Evolutionary conservation across 345 rosid species (phyloP).

Genomic region (Boechera divaricarpa): DNA sequence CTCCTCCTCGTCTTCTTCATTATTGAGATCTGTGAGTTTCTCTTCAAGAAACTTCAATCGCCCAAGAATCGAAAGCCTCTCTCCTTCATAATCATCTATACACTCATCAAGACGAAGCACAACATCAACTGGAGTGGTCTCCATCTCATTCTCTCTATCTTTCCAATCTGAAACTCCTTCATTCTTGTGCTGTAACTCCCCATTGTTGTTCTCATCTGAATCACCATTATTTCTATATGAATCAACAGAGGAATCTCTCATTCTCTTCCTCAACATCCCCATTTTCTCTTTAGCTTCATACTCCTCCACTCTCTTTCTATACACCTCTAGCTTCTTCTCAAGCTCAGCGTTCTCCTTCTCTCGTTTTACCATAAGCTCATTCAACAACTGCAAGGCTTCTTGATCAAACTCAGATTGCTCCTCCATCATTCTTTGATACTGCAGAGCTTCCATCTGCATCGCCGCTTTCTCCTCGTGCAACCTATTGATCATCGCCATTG

Average conservation of each 20-base stretch:
- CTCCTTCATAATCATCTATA: conserved; percentile 75
- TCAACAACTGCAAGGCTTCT: conserved; percentile 90
- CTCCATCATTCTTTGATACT: conserved; percentile 99
- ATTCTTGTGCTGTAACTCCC: conserved; percentile 50
- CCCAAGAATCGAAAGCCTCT: conserved; percentile 83
- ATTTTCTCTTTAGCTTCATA: conserved; percentile 72
- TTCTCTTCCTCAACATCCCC: conserved; percentile 57
- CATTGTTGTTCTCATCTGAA: conserved; percentile 62
- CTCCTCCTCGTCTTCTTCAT: conserved; percentile 64
- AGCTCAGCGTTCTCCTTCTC: conserved; percentile 85
- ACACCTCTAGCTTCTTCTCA: conserved; percentile 73
- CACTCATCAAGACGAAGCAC: conserved; percentile 80
- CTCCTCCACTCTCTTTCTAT: conserved; percentile 66
- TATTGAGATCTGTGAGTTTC: conserved; percentile 61
- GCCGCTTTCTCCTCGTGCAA: conserved; percentile 99
- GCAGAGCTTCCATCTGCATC: conserved; percentile 99
- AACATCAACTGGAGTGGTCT: conserved; percentile 74
- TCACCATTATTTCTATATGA: conserved; percentile 55
- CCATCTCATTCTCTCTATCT: conserved; percentile 41
- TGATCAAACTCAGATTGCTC: conserved; percentile 96
- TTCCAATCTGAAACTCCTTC: conserved; percentile 34
- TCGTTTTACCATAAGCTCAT: conserved; percentile 79
- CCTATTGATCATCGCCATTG: conserved; percentile 99
- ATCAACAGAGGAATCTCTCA: conserved; percentile 63
- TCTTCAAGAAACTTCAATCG: conserved; percentile 91